A percentile compares a stretch with the other conserved stretches of the same genome.
Evolutionary conservation across 371 early-diverging fungal species (phyloP).

Genomic region (Coemansia sp.): DNA sequence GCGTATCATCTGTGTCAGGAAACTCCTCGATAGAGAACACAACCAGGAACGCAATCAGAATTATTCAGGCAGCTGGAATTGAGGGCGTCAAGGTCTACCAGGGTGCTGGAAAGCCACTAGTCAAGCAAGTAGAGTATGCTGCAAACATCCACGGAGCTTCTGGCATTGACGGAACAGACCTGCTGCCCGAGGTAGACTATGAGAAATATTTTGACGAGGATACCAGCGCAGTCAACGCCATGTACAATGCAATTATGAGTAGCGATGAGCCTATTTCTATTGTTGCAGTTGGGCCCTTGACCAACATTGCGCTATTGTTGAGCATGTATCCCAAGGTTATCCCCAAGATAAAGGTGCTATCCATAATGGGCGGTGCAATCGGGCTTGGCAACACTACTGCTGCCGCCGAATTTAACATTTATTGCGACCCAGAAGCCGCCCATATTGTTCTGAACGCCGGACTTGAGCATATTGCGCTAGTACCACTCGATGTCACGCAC

Average conservation of each 20-base stretch:
- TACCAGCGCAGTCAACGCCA: conserved; percentile 37
- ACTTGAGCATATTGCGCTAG: conserved; percentile 23
- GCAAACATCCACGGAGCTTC: conserved; percentile 45
- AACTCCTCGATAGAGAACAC: conserved; percentile 23
- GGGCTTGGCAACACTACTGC: conserved; percentile 41
- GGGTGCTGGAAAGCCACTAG: conserved; percentile 38
- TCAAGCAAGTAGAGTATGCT: conserved; percentile 27
- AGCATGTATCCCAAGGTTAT: conserved; percentile 49
- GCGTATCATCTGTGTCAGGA: conserved; percentile 35
- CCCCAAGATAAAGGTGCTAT: conserved; percentile 33
- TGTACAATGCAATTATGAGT: conserved; percentile 31
- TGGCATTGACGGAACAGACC: conserved; percentile 42
- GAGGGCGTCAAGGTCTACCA: conserved; percentile 35
- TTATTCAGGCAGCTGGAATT: conserved; percentile 48
- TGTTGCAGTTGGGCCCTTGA: conserved; percentile 50
- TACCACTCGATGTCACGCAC: conserved; percentile 52
- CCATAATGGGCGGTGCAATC: conserved; percentile 52
- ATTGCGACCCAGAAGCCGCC: conserved; percentile 51
- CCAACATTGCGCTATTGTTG: conserved; percentile 51
- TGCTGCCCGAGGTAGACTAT: conserved; percentile 38
- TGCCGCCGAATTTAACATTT: conserved; percentile 52
- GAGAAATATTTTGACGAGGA: conserved; percentile 8
- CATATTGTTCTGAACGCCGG: conserved; percentile 51
- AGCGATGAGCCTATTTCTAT: conserved; percentile 29
- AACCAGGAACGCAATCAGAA: conserved; percentile 14